A percentile compares a stretch with the other conserved stretches of the same genome.
phyloP scores from a whole-genome alignment of 805 yeast genomes.

The Candida schatavii region DNA sequence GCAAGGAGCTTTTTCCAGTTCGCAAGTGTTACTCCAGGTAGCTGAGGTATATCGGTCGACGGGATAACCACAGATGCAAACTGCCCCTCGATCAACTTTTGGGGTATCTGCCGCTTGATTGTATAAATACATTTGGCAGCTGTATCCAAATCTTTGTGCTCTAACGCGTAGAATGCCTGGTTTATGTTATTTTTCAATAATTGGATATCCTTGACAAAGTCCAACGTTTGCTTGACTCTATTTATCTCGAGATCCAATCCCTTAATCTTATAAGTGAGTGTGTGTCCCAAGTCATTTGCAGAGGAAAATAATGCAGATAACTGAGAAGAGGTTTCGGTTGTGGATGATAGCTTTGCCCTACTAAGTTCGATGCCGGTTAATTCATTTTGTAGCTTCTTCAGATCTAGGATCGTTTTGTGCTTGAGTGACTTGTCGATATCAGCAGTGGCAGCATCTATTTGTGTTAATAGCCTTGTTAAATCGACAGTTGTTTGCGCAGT shows the following conservation, averaged over 20 bases:
- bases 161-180: conserved; percentile 67
- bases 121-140: conserved; percentile 68
- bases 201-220: conserved; percentile 64
- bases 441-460: conserved; percentile 25
- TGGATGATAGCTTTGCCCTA: conserved; percentile 61
- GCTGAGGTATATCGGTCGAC: conserved; percentile 77
- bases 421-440: conserved; percentile 25
- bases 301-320: conserved; percentile 52
- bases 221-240: conserved; percentile 58
- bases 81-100: conserved; percentile 51
- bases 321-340: conserved; percentile 55
- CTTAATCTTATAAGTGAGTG: conserved; percentile 67
- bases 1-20: conserved; percentile 62
- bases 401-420: conserved; percentile 21
- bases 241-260: conserved; percentile 67
- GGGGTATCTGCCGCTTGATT: conserved; percentile 46
- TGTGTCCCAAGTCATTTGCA: conserved; percentile 63
- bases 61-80: conserved; percentile 85
- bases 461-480: conserved; percentile 20
- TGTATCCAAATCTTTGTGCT: conserved; percentile 64
- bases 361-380: conserved; percentile 54
- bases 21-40: conserved; percentile 57
- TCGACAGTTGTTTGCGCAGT: conserved; percentile 28
- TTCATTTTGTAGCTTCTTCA: conserved; percentile 32
- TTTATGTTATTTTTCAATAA: conserved; percentile 62